Percentiles rank a stretch among this genome's conserved stretches.
Conservation (phyloP, 2,329 filamentous ascomycete genomes). For the Claviceps monticola region DNA sequence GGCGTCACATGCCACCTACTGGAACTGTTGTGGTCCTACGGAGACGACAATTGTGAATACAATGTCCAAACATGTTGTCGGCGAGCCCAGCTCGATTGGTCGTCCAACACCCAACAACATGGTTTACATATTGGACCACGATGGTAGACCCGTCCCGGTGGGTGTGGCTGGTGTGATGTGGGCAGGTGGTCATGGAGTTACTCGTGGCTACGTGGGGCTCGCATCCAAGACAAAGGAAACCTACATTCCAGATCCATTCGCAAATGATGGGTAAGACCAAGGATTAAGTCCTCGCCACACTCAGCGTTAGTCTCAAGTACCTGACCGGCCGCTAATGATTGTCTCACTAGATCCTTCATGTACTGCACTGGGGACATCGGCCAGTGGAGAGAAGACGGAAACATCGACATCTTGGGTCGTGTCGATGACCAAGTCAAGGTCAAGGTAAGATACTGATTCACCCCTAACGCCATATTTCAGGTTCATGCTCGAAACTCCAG, state of each 20-base stretch:
- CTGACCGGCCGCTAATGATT: constrained; percentile 3
- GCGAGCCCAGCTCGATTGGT: constrained; percentile 37
- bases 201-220: constrained; percentile 41
- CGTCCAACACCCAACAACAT: constrained; percentile 41
- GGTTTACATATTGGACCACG: constrained; percentile 38
- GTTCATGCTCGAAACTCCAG: background rate
- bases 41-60: constrained; percentile 48
- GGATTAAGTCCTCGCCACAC: background rate
- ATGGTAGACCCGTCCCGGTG: constrained; percentile 27
- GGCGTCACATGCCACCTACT: constrained; percentile 34
- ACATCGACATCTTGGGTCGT: constrained; percentile 40
- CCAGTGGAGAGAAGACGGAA: constrained; percentile 37
- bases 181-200: constrained; percentile 41
- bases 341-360: constrained; percentile 28
- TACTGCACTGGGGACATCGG: constrained; percentile 49
- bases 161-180: constrained; percentile 40
- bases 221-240: constrained; percentile 33
- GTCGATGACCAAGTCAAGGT: constrained; percentile 50
- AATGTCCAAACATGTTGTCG: constrained; percentile 34
- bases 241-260: constrained; percentile 37
- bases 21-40: constrained; percentile 46
- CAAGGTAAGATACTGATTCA: constrained; percentile 24
- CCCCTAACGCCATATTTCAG: background rate
- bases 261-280: constrained; percentile 31
- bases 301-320: constrained; percentile 2